Base-by-base conservation (phyloP, 2,329 filamentous ascomycete species). In the Helotiales sp. region DNA sequence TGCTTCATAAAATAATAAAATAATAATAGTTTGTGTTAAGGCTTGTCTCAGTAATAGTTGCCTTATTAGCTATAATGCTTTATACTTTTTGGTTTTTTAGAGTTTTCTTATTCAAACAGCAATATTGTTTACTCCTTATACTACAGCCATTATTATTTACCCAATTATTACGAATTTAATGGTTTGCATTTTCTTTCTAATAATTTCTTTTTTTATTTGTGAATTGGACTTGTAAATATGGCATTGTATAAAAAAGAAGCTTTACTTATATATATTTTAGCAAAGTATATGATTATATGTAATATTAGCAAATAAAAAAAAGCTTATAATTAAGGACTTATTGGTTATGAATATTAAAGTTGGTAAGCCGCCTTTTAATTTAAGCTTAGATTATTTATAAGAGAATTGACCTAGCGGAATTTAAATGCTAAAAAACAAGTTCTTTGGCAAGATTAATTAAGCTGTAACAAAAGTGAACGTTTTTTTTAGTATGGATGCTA, bases 401-500 rank as follows among this genome's bases (percentile, higher is more conserved):
- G 89, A 91, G 76, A 82, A 83, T 66, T 82, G 89, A 62, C 83
- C 86, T 3, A 87, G 84, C 22, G 88, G 88, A 17, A 82, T 92
- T 30, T 92, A 89, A 89, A 79, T 92, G 67, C 84, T 88, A 75
- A 72, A 69, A 69, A 69, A 67, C 62, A 59, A 50, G 13, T 79
- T 72, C 66, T 61, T 65, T 67, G 82, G 87, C 65, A 85, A 84
- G 7, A 82, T 84, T 57, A 30, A 72, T 50, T 63, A 71, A 63
- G 85, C 85, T 10, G 82, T 91, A 54, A 92, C 89, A 2, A 87
- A 86, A 6, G 81, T 91, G 7, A 89, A 91, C 76, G 83, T 91
- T 28, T 79, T 93, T 22, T 91, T 91, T 76, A 87, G 89, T 52
- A 80, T 87, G 6, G 88, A 91, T 80, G 93, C 93, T 8, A 92